These are phyloP conservation scores for Myxozyma mucilagina DNA, from an alignment of 805 yeast genomes.

Conservation along the genomic window DNA sequence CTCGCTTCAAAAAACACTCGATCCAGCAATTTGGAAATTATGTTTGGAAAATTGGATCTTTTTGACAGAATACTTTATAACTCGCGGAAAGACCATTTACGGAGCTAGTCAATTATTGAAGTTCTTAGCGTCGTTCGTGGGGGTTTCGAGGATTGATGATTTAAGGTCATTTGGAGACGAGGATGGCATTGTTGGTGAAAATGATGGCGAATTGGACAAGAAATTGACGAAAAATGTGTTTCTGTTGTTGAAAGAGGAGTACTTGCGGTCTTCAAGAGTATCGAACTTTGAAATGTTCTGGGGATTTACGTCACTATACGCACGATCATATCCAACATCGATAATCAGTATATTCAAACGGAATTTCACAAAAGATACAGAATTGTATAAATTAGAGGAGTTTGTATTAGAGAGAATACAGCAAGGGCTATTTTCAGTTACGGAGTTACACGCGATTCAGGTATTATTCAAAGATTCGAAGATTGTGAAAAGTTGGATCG, in stretches of 20 bases:
- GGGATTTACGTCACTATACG: constrained; percentile 26
- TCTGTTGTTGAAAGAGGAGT: constrained; percentile 18
- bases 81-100: neutral
- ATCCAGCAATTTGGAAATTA: constrained; percentile 8
- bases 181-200: neutral
- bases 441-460: constrained; percentile 20
- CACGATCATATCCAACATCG: constrained; percentile 7
- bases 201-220: neutral
- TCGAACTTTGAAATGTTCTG: constrained; percentile 27
- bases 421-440: constrained; percentile 7
- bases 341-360: constrained; percentile 5
- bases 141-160: constrained; percentile 8
- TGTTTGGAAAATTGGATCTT: constrained; percentile 14
- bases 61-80: constrained; percentile 10
- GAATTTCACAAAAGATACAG: neutral
- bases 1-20: constrained; percentile 1
- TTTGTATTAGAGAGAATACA: constrained; percentile 12
- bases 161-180: neutral
- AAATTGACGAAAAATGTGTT: constrained; percentile 13
- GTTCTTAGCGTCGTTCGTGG: constrained; percentile 18
- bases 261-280: constrained; percentile 4
- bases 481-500: constrained; percentile 13
- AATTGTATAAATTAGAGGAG: neutral
- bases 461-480: constrained; percentile 8
- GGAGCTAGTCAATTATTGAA: neutral